Evolutionary conservation across 352 stramenopile genomes (phyloP), one percentile per base, ranked within the genome.

Genomic region (Phytophthora multivora): DNA sequence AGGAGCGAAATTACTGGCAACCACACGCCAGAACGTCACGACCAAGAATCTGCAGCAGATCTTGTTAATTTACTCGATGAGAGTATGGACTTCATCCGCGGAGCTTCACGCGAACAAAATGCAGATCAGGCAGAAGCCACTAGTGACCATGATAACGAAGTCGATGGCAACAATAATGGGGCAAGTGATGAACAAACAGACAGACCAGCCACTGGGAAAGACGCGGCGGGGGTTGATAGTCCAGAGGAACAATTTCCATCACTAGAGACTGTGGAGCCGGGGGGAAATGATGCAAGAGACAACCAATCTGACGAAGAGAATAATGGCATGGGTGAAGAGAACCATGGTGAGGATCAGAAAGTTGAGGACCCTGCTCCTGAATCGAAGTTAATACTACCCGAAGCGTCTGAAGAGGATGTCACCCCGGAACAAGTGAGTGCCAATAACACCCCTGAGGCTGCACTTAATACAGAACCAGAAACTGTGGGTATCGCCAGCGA

Each of bases 1-100:
- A 16, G 23, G n/a, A 11, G 16, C 12, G 53, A 18, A 45, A 18
- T 7, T 26, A n/a, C 3, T 41, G 16, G 43, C 1, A 41, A 53
- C 10, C 21, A 35, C 11, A 35, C 4, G 5, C 12, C 41, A 21
- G 53, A 62, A 11, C 35, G 39, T 21, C 42, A 69, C 18, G 50
- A 59, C 15, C 43, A 58, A 16, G 42, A 59, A 7, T 66, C 51
- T 54, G 53, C 65, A 21, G 35, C 49, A 12, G 82, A 89, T 18
- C 71, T 91, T 5, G 74, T 89, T 16, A 57, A 62, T 28, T 79
- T 91, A 13, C 65, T 89, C 5, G 82, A 91, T 16, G 82, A 91
- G 26, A 89, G 73, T 55, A 39, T 86, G 8, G 66, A 75, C 16
- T 73, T 77, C 31, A 57, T 52, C 48, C 48, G 23, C 8, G 41